A percentile compares a stretch with the other conserved stretches of the same genome.
Conservation (phyloP, 345 rosid genomes). For the Melastoma malabathricum region DNA sequence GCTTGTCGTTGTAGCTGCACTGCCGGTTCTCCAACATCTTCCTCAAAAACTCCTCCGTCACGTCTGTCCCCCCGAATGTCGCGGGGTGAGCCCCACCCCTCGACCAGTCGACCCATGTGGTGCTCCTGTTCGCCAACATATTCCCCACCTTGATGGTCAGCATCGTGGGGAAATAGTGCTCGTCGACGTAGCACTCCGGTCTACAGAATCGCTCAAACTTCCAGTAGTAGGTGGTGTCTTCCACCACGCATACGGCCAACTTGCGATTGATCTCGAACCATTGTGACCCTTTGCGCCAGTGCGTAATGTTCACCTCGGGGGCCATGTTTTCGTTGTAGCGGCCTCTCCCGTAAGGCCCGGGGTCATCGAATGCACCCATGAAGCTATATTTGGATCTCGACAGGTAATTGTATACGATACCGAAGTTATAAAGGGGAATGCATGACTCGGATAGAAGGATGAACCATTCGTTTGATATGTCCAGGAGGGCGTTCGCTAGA, state of each 20-base stretch:
- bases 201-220: slow-evolving; percentile 61
- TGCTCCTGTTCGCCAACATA: slow-evolving; percentile 64
- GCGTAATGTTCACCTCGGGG: slow-evolving; percentile 58
- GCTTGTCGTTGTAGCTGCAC: slow-evolving; percentile 49
- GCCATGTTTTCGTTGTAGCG: slow-evolving; percentile 63
- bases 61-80: slow-evolving; percentile 61
- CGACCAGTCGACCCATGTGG: slow-evolving; percentile 97
- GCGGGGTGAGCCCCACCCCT: slow-evolving; percentile 94
- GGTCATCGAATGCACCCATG: slow-evolving; percentile 83
- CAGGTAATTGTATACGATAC: slow-evolving; percentile 49
- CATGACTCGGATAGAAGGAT: slow-evolving; percentile 90
- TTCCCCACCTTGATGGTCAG: slow-evolving; percentile 52
- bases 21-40: slow-evolving; percentile 21
- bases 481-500: slow-evolving; percentile 82
- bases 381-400: slow-evolving; percentile 55
- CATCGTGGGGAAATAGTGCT: slow-evolving; percentile 96
- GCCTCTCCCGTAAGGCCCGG: slow-evolving; percentile 76
- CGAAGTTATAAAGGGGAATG: slow-evolving; percentile 79
- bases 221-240: slow-evolving; percentile 48
- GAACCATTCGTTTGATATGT: slow-evolving; percentile 77
- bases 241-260: slow-evolving; percentile 54
- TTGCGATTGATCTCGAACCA: slow-evolving; percentile 84
- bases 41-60: slow-evolving; percentile 52
- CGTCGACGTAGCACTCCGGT: slow-evolving; percentile 89
- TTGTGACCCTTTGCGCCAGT: slow-evolving; percentile 92